A percentile compares a stretch with the other conserved stretches of the same genome.
Evolutionary conservation across 2,329 filamentous ascomycete genomes (phyloP).

Genomic region (Paraconiothyrium brasiliense): DNA sequence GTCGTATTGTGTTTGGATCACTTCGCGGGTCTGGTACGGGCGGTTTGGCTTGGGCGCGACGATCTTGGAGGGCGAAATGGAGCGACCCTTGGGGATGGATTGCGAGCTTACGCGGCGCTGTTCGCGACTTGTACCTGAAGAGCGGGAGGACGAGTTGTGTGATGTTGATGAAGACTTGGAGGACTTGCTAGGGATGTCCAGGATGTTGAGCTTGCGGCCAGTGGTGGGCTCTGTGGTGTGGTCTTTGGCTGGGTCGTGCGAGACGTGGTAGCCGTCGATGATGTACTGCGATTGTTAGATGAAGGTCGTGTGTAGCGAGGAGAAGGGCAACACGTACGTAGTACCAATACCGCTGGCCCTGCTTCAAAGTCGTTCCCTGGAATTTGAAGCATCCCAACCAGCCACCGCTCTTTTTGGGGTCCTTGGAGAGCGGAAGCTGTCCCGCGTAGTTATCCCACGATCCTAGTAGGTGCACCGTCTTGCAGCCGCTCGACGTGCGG

Average conservation of each 20-base stretch:
- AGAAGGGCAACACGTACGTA: conserved; percentile 67
- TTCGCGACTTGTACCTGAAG: conserved; percentile 54
- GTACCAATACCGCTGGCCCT: conserved; percentile 98
- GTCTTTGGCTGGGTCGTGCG: conserved; percentile 90
- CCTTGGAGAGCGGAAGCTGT: conserved; percentile 93
- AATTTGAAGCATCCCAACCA: conserved; percentile 99
- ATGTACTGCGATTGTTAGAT: conserved; percentile 69
- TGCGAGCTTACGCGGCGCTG: conserved; percentile 63
- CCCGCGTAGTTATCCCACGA: conserved; percentile 98
- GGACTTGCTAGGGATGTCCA: conserved; percentile 79
- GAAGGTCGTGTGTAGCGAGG: not conserved
- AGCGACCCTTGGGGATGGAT: conserved; percentile 87
- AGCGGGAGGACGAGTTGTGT: conserved; percentile 56
- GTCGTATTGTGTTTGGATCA: conserved; percentile 83
- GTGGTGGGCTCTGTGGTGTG: conserved; percentile 96
- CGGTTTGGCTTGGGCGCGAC: conserved; percentile 88
- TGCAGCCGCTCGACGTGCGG: conserved; percentile 94
- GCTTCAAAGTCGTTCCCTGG: conserved; percentile 83
- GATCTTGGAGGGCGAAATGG: conserved; percentile 88
- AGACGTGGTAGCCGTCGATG: conserved; percentile 98
- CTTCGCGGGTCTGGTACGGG: conserved; percentile 85
- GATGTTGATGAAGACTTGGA: conserved; percentile 39
- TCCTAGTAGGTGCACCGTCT: conserved; percentile 95
- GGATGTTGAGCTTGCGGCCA: conserved; percentile 95
- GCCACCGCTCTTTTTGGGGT: conserved; percentile 85